Evolutionary conservation across 2,329 filamentous ascomycete species (phyloP).

Genomic region (Salinomyces thailandicus): DNA sequence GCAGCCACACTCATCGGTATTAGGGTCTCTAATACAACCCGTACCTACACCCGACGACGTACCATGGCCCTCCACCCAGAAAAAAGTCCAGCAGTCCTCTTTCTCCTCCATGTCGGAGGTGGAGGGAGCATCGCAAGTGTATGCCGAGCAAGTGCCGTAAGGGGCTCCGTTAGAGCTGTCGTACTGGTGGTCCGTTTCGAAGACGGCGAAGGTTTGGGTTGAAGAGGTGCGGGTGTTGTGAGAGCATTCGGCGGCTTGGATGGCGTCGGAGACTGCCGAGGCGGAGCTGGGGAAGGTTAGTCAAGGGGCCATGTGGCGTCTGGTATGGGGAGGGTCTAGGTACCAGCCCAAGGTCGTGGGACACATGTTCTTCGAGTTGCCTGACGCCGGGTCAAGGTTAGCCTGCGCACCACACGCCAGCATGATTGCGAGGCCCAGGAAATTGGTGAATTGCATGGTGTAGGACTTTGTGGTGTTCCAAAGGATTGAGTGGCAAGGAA

Average conservation of each 20-base stretch:
- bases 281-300: constrained; percentile 14
- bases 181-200: constrained; percentile 38
- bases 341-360: constrained; percentile 19
- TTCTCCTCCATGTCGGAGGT: constrained; percentile 22
- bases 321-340: background rate
- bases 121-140: constrained; percentile 30
- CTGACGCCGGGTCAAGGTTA: constrained; percentile 28
- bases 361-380: constrained; percentile 29
- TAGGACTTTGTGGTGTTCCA: too few relatives aligned
- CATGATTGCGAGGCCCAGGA: constrained; percentile 1
- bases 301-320: background rate
- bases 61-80: constrained; percentile 22
- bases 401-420: constrained; percentile 20
- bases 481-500: too few relatives aligned
- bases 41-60: constrained; percentile 24
- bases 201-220: constrained; percentile 32
- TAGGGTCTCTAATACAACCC: constrained; percentile 31
- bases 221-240: constrained; percentile 31
- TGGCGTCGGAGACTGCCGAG: constrained; percentile 26
- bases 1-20: constrained; percentile 32
- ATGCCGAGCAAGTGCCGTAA: constrained; percentile 31
- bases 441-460: background rate
- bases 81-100: constrained; percentile 34
- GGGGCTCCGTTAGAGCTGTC: constrained; percentile 30
- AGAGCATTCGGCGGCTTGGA: constrained; percentile 35